These are phyloP conservation scores for Daedaleopsis nitida DNA, from an alignment of 768 basidiomycete genomes.

Conservation along the genomic window DNA sequence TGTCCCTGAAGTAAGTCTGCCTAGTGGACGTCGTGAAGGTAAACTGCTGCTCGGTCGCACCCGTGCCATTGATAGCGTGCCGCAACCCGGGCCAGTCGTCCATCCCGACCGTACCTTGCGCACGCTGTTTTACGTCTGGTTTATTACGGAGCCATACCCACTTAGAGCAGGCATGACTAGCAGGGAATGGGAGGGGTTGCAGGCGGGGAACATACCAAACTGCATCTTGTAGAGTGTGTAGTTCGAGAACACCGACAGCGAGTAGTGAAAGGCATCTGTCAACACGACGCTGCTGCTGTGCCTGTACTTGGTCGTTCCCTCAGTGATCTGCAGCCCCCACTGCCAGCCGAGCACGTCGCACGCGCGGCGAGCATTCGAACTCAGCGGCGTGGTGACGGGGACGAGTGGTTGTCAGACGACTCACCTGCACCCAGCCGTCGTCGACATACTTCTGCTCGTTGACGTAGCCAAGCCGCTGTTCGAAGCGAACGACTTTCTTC, in stretches of 20 bases:
- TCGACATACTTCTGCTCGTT: constrained; percentile 62
- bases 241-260: constrained; percentile 41
- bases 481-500: constrained; percentile 51
- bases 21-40: constrained; percentile 4
- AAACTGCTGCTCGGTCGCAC: constrained; percentile 12
- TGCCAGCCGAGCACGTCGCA: constrained; percentile 18
- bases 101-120: constrained; percentile 8
- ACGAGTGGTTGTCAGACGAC: neutral
- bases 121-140: constrained; percentile 13
- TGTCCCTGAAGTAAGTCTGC: constrained; percentile 5
- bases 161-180: neutral
- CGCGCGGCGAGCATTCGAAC: neutral
- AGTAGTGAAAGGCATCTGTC: constrained; percentile 51
- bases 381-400: neutral
- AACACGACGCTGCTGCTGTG: constrained; percentile 43
- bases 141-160: constrained; percentile 9
- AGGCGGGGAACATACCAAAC: constrained; percentile 2
- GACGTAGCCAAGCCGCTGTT: constrained; percentile 54
- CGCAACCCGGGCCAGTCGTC: constrained; percentile 10
- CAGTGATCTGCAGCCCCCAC: constrained; percentile 50
- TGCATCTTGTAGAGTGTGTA: constrained; percentile 7
- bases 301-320: constrained; percentile 44
- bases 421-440: constrained; percentile 40
- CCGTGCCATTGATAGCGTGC: constrained; percentile 13
- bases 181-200: neutral